These are phyloP conservation scores for Acidomyces sp. DNA, from an alignment of 495 filamentous ascomycete species.

Conservation along the genomic window DNA sequence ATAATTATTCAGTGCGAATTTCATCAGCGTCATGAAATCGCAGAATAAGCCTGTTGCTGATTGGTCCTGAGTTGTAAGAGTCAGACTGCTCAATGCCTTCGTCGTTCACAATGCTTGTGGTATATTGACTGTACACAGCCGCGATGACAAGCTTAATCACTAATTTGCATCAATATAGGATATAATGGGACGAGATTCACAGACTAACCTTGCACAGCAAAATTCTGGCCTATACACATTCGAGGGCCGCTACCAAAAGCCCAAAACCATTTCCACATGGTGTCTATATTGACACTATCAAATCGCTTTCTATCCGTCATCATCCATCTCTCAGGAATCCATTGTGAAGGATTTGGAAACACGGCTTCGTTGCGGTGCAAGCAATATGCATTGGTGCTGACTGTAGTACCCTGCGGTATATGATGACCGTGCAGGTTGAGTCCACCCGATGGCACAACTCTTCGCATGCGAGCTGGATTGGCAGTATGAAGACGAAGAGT, in stretches of 20 bases:
- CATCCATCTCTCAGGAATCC: conserved; percentile 29
- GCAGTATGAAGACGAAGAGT: conserved; percentile 61
- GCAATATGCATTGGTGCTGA: conserved; percentile 53
- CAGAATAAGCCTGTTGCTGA: conserved; percentile 14
- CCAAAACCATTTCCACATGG: conserved; percentile 61
- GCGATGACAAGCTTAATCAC: conserved; percentile 27
- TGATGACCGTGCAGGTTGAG: conserved; percentile 37
- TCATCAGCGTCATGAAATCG: conserved; percentile 4
- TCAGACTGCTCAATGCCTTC: conserved; percentile 26
- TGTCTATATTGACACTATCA: conserved; percentile 25
- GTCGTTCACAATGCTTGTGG: conserved; percentile 26
- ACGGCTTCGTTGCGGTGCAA: conserved; percentile 47
- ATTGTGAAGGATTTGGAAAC: conserved; percentile 23
- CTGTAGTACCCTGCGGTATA: conserved; percentile 48
- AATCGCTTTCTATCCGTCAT: not conserved
- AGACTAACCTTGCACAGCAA: conserved; percentile 45
- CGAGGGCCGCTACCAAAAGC: conserved; percentile 69
- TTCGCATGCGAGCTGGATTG: conserved; percentile 59
- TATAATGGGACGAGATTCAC: not conserved
- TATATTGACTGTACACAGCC: conserved; percentile 25
- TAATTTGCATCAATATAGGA: not conserved
- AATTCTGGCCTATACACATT: conserved; percentile 68
- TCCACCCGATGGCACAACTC: conserved; percentile 47
- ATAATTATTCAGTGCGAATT: no score
- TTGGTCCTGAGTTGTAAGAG: conserved; percentile 27